These are phyloP conservation scores for Dentipellis fragilis DNA, from an alignment of 768 basidiomycete genomes.

Conservation along the genomic window DNA sequence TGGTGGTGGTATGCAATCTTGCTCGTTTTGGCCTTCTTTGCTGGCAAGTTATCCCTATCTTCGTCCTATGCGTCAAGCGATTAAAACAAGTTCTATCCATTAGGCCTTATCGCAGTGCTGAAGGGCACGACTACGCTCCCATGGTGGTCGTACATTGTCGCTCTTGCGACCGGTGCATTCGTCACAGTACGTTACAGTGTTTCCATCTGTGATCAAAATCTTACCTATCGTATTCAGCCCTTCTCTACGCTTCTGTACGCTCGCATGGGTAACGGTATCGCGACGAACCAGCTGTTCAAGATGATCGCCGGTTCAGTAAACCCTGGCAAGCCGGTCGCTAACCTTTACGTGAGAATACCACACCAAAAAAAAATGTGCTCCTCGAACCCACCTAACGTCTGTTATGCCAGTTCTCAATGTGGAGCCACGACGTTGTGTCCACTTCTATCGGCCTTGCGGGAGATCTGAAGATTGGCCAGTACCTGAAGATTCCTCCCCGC, in stretches of 20 bases:
- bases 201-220: not conserved
- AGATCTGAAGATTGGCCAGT: slow-evolving; percentile 49
- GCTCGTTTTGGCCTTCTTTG: slow-evolving; percentile 40
- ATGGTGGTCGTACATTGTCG: slow-evolving; percentile 53
- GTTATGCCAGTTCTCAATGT: slow-evolving; percentile 45
- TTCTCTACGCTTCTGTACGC: slow-evolving; percentile 48
- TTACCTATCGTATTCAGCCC: slow-evolving; percentile 25
- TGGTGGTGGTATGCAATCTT: slow-evolving; percentile 51
- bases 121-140: slow-evolving; percentile 53
- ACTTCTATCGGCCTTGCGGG: slow-evolving; percentile 43
- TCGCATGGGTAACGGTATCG: slow-evolving; percentile 52
- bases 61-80: not conserved
- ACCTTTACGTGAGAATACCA: slow-evolving; percentile 43
- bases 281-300: slow-evolving; percentile 53
- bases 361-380: not conserved
- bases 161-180: slow-evolving; percentile 35
- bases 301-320: slow-evolving; percentile 54
- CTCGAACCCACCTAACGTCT: not conserved
- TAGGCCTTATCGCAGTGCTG: slow-evolving; percentile 28
- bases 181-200: not conserved
- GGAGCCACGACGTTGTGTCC: slow-evolving; percentile 52
- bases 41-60: slow-evolving; percentile 27
- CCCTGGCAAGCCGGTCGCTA: slow-evolving; percentile 57
- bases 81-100: not conserved
- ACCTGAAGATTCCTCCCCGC: slow-evolving; percentile 49